Base-by-base conservation (phyloP, 2,329 filamentous ascomycete genomes). In the Didymella lethalis region DNA sequence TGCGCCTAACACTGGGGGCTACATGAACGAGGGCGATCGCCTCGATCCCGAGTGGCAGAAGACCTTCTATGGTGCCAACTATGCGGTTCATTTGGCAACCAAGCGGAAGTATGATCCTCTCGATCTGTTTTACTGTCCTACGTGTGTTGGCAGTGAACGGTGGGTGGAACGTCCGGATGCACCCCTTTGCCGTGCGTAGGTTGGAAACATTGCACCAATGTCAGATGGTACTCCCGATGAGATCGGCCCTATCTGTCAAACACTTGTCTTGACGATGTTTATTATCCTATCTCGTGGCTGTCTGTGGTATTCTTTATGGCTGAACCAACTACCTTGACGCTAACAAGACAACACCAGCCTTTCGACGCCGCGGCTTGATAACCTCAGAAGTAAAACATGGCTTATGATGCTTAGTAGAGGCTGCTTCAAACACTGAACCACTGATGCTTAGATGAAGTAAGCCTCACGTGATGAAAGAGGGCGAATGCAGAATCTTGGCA, bases 91-190 rank as follows among this genome's bases (percentile, higher is more conserved):
- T 26, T 26, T 29, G 18, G 28, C 26, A 8, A 44, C 48, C 6
- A 51, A 51, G 31, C 40, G 40, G 18, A 51, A 23, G 20, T 32
- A 34, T 16, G 49, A 52, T 23, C 49, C 38, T 7, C 16, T 29
- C 8, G 26, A 34, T 8, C 38, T 50, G 26, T 50, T 50, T 7
- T 50, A 50, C 26, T 50, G 48, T 7, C 32, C 48, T 11, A 36
- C 31, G 23, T 50, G 48, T 50, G 48, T 50, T 16, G 48, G 48
- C 6, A 50, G 48, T 25, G 48, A 50, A n/a, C 25, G n/a, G 6
- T 50, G 48, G 48, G 25, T 50, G 1, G 48, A 50, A 36, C 25
- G 25, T 10, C 32, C 25, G 11, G 36, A 49, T 40, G 48, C 25
- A 31, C 25, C 48, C n/a, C 48, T 50, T 31, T 50, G 48, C 18